Percentiles rank a stretch among this genome's conserved stretches.
These are phyloP conservation scores for Rhizophlyctis rosea DNA, from an alignment of 192 early-diverging fungal species.

Conservation along the genomic window DNA sequence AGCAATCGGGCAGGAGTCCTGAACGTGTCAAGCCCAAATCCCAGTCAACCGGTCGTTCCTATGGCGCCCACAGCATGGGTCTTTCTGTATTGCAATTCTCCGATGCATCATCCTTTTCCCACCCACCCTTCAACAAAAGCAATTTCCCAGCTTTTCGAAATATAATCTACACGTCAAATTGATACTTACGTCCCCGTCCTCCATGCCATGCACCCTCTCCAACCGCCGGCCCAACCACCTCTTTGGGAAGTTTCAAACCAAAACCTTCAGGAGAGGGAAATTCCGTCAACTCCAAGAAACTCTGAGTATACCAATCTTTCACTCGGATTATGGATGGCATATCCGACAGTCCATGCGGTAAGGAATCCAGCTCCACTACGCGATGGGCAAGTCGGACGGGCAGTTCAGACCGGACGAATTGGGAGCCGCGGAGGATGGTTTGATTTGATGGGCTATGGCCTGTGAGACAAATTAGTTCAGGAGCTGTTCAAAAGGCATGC, in stretches of 20 bases:
- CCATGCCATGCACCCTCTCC: no score
- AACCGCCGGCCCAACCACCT: no score
- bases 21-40: no score
- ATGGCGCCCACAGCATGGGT: no score
- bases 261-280: constrained; percentile 50
- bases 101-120: no score
- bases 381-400: constrained; percentile 91
- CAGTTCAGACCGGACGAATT: constrained; percentile 68
- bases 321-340: constrained; percentile 92
- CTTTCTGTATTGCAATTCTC: no score
- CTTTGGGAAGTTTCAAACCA: constrained; percentile 31
- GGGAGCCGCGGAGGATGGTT: constrained; percentile 44
- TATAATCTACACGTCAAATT: no score
- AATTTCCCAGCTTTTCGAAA: no score
- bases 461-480: constrained; percentile 3
- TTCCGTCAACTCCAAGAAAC: constrained; percentile 69
- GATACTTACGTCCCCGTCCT: neutral
- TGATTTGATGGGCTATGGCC: constrained; percentile 39
- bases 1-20: no score
- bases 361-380: constrained; percentile 89
- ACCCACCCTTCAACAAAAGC: no score
- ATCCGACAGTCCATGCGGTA: constrained; percentile 79
- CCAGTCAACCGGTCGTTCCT: no score
- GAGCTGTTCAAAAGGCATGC: neutral
- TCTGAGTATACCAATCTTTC: constrained; percentile 93